These are phyloP conservation scores for Phytophthora uliginosa DNA, from an alignment of 352 stramenopile species.

Conservation along the genomic window DNA sequence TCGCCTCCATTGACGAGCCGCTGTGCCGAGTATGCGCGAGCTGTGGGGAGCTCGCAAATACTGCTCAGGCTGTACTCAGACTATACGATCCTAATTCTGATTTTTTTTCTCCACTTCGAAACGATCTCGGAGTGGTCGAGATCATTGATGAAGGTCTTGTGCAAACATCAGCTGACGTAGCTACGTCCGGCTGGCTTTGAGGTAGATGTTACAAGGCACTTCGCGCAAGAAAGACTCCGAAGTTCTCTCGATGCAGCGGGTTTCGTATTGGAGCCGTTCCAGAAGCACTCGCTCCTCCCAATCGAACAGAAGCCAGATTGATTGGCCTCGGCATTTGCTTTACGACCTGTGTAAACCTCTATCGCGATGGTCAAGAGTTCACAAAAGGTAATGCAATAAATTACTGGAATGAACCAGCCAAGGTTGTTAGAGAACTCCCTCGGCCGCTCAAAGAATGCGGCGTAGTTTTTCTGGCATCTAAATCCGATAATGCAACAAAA, in stretches of 20 bases:
- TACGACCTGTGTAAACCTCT: constrained; percentile 20
- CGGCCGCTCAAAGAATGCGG: not conserved
- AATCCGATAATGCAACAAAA: too few species aligned
- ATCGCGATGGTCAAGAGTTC: constrained; percentile 19
- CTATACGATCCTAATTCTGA: too few species aligned
- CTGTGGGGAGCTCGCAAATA: too few species aligned
- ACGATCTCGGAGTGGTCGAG: too few species aligned
- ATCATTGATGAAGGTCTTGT: too few species aligned
- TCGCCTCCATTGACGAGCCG: too few species aligned
- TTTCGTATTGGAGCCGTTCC: constrained; percentile 10
- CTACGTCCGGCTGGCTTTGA: too few species aligned
- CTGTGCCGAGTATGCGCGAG: too few species aligned
- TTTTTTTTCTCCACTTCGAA: too few species aligned
- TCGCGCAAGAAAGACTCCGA: not conserved
- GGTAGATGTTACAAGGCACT: too few species aligned
- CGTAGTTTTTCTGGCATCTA: not conserved
- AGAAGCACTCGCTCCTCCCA: constrained; percentile 1
- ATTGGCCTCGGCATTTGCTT: constrained; percentile 17
- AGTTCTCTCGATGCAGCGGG: constrained; percentile 13
- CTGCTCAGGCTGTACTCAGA: too few species aligned
- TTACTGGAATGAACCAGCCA: constrained; percentile 17
- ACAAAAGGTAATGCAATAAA: constrained; percentile 19
- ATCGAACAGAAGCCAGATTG: constrained; percentile 8
- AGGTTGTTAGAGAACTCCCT: not conserved
- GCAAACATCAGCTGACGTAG: too few species aligned